Evolutionary conservation across 2,329 filamentous ascomycete species (phyloP), one percentile per base, ranked within the genome.

Genomic region (Fusarium sp.): DNA sequence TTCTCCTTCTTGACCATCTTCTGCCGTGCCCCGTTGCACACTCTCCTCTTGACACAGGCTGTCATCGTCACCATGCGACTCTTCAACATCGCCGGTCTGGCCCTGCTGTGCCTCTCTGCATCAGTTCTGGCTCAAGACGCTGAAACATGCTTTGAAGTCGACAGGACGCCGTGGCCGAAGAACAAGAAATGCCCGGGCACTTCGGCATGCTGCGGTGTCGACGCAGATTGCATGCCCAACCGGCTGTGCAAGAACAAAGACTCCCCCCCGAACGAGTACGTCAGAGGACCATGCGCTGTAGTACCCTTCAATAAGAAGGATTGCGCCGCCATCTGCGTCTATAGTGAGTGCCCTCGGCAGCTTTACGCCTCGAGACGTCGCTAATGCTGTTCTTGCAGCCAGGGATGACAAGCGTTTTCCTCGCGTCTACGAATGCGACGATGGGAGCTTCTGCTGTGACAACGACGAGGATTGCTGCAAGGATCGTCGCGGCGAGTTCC

Each of bases 361-460:
- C 29, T 4, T 10, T 10, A 4, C 15, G 15, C 13, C 37, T 10
- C n/a, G 8, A 7, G 14, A 13, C 11, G n/a, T 13, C 4, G 8
- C 27, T 55, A 21, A 49, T n/a, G 4, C 4, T 9, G 4, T 0
- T 8, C 13, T 14, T 11, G 3, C 7, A 67, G 59, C 60, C 11
- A 57, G 63, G 21, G 50, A 31, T 6, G 51, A 56, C 4, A 49
- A 54, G 9, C 17, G 55, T 4, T 55, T 67, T 9, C 65, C 63
- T 4, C 44, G 65, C 2, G 61, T 65, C 6, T 48, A 37, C 8
- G n/a, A 27, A 17, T 67, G 64, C 29, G 35, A 52, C 1, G 58
- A 67, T 42, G 64, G 65, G 1, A 63, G 61, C n/a, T 58, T 45
- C n/a, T 68, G 61, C n/a, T 68, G 58, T 17, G 49, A 68, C 9